Percentiles rank a stretch among this genome's conserved stretches.
Evolutionary conservation across 2,329 filamentous ascomycete genomes (phyloP).

Genomic region (Cercospora sp.): DNA sequence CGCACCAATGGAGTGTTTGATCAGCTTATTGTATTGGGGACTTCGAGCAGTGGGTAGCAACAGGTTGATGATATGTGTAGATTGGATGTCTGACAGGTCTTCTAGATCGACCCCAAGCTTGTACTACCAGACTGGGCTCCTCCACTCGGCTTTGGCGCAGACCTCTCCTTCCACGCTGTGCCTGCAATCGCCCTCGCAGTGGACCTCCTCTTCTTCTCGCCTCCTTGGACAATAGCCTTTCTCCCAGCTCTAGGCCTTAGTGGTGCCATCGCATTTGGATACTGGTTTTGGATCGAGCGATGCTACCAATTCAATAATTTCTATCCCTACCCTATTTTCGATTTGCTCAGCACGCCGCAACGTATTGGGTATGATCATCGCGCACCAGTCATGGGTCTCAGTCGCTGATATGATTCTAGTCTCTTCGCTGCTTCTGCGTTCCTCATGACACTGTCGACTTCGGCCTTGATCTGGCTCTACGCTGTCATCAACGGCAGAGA

Average conservation of each 20-base stretch:
- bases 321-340: constrained; percentile 87
- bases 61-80: not conserved
- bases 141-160: constrained; percentile 51
- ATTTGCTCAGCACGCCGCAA: constrained; percentile 63
- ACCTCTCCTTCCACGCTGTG: constrained; percentile 66
- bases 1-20: constrained; percentile 69
- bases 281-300: constrained; percentile 76
- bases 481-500: constrained; percentile 60
- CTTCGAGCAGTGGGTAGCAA: constrained; percentile 54
- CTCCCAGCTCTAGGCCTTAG: constrained; percentile 61
- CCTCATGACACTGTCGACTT: constrained; percentile 70
- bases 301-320: constrained; percentile 68
- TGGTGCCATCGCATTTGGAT: constrained; percentile 61
- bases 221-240: constrained; percentile 67
- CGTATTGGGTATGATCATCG: constrained; percentile 51
- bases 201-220: constrained; percentile 68
- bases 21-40: constrained; percentile 72
- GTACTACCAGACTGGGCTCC: constrained; percentile 50
- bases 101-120: constrained; percentile 51
- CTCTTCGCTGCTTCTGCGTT: constrained; percentile 49
- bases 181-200: constrained; percentile 64
- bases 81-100: not conserved
- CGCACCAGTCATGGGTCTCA: not conserved
- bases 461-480: constrained; percentile 69
- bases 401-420: constrained; percentile 46